phyloP scores from a whole-genome alignment of 2,329 filamentous ascomycete species.

The Chalaropsis ovoidea region DNA sequence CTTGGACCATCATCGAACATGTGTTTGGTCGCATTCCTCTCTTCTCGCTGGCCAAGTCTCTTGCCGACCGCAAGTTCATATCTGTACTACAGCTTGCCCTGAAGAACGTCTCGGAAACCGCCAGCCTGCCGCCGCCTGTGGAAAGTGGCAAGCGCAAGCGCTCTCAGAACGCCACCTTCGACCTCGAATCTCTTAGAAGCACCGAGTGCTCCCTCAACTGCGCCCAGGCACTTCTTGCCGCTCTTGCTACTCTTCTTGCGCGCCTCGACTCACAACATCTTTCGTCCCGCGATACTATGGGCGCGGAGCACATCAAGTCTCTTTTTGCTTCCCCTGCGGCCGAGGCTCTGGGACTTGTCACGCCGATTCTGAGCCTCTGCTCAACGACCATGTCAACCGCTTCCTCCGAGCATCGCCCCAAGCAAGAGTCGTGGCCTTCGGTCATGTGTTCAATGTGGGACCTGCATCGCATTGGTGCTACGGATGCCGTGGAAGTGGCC shows the following conservation, averaged over 20 bases:
- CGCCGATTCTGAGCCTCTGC: conserved; percentile 40
- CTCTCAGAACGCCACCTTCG: conserved; percentile 31
- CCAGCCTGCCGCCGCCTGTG: conserved; percentile 25
- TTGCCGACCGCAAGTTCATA: conserved; percentile 61
- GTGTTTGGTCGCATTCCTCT: conserved; percentile 56
- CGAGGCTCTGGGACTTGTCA: conserved; percentile 40
- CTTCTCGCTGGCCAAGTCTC: conserved; percentile 57
- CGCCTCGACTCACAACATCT: conserved; percentile 35
- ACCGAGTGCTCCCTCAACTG: conserved; percentile 38
- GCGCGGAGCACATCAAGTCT: conserved; percentile 49
- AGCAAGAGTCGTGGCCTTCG: conserved; percentile 40
- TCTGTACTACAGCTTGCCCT: conserved; percentile 55
- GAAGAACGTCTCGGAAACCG: conserved; percentile 42
- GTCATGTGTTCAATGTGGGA: conserved; percentile 43
- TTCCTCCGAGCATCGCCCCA: conserved; percentile 32
- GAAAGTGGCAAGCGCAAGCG: conserved; percentile 40
- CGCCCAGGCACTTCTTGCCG: conserved; percentile 40
- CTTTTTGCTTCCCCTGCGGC: conserved; percentile 43
- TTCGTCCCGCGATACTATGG: conserved; percentile 40
- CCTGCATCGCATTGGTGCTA: conserved; percentile 42
- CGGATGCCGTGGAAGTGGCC: conserved; percentile 43
- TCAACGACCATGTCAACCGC: conserved; percentile 33
- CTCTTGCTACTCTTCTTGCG: conserved; percentile 39
- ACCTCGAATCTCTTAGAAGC: conserved; percentile 36
- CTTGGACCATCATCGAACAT: conserved; percentile 53